Percentiles rank a stretch among this genome's conserved stretches.
These are phyloP conservation scores for Skeletonema grethae DNA, from an alignment of 108 stramenopile genomes.

Conservation along the genomic window DNA sequence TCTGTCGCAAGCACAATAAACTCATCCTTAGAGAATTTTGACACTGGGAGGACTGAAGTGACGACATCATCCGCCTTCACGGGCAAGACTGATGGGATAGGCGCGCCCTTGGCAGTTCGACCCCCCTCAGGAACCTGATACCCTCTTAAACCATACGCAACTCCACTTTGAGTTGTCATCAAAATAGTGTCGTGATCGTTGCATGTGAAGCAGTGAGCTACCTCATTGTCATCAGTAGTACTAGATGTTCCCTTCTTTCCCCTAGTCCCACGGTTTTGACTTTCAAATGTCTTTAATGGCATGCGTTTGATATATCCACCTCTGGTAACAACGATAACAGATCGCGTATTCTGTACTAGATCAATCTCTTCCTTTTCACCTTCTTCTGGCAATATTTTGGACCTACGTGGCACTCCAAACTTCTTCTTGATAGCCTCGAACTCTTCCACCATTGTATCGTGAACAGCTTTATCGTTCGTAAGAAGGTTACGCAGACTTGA, in stretches of 20 bases:
- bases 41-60: constrained; percentile 77
- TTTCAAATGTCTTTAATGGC: constrained; percentile 91
- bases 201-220: constrained; percentile 94
- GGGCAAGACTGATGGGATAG: constrained; percentile 85
- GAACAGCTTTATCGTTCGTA: constrained; percentile 75
- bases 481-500: constrained; percentile 57
- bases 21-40: constrained; percentile 74
- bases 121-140: constrained; percentile 86
- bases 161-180: constrained; percentile 89
- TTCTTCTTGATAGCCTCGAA: constrained; percentile 67
- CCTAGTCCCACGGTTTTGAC: constrained; percentile 84
- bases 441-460: constrained; percentile 83
- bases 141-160: constrained; percentile 91
- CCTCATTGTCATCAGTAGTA: constrained; percentile 68
- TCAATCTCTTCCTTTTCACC: constrained; percentile 88
- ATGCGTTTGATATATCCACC: constrained; percentile 97
- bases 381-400: constrained; percentile 76
- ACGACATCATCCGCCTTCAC: constrained; percentile 66
- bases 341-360: constrained; percentile 84
- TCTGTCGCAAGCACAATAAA: constrained; percentile 93
- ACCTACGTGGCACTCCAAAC: constrained; percentile 83
- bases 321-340: constrained; percentile 91
- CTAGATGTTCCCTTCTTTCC: constrained; percentile 83
- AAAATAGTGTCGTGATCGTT: constrained; percentile 95
- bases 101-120: constrained; percentile 80